phyloP scores from a whole-genome alignment of 163 green algal species.

The Scenedesmus sp. region DNA sequence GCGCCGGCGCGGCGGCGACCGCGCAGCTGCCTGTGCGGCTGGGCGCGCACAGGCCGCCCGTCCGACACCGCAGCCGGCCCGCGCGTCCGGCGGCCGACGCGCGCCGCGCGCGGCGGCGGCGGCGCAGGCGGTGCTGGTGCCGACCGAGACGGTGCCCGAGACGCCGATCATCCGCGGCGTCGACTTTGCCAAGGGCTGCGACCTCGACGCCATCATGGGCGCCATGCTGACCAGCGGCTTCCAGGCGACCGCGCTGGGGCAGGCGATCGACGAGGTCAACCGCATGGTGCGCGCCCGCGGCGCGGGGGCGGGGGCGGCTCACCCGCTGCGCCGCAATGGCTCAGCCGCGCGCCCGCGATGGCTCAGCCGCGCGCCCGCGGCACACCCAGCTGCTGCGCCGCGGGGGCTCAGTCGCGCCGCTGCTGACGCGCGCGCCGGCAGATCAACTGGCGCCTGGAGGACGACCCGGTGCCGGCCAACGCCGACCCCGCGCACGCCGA shows the following conservation, averaged over 20 bases:
- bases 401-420: no score
- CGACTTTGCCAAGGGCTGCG: slow-evolving; percentile 82
- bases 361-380: no score
- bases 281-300: slow-evolving; percentile 94
- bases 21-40: no score
- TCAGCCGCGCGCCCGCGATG: no score
- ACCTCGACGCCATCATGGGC: slow-evolving; percentile 86
- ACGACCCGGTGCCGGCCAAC: slow-evolving; percentile 72
- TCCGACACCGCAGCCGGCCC: no score
- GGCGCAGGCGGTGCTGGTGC: slow-evolving; percentile 57
- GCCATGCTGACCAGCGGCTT: slow-evolving; percentile 91
- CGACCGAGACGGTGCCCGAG: slow-evolving; percentile 54
- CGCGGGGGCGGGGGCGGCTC: no score
- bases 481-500: slow-evolving; percentile 64
- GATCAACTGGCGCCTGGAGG: slow-evolving; percentile 86
- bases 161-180: slow-evolving; percentile 66
- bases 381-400: no score
- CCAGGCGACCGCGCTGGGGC: slow-evolving; percentile 91
- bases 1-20: background rate
- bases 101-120: no score
- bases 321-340: no score
- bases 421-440: slow-evolving; percentile 54
- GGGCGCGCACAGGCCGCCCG: no score
- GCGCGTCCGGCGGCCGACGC: no score
- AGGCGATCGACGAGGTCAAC: slow-evolving; percentile 93